Evolutionary conservation across 805 yeast species (phyloP).

Genomic region (Brettanomyces custersianus): DNA sequence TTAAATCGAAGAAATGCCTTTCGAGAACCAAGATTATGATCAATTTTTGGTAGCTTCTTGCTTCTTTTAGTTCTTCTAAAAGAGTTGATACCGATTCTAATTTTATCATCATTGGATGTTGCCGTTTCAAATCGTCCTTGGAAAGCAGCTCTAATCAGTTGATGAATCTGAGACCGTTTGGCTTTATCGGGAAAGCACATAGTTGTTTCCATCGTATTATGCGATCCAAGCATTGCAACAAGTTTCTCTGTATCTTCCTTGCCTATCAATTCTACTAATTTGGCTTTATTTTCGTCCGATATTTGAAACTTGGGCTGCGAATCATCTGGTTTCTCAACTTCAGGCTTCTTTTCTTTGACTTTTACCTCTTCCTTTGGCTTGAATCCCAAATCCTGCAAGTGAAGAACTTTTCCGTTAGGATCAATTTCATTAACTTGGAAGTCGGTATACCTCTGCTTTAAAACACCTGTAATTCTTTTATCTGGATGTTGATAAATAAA

Average conservation of each 20-base stretch:
- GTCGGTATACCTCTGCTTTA: conserved; percentile 89
- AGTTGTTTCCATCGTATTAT: conserved; percentile 40
- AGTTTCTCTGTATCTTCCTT: conserved; percentile 50
- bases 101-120: conserved; percentile 60
- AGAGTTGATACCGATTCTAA: conserved; percentile 51
- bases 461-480: conserved; percentile 68
- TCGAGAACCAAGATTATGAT: conserved; percentile 67
- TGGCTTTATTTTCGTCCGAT: conserved; percentile 34
- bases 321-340: conserved; percentile 18
- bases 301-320: conserved; percentile 27
- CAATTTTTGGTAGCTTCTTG: conserved; percentile 34
- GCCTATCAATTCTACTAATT: conserved; percentile 49
- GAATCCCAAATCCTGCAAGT: conserved; percentile 67
- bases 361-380: conserved; percentile 30
- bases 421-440: conserved; percentile 88
- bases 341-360: conserved; percentile 34
- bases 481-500: conserved; percentile 23
- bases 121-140: conserved; percentile 67
- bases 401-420: conserved; percentile 59
- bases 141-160: conserved; percentile 64
- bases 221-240: conserved; percentile 44
- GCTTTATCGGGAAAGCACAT: conserved; percentile 56
- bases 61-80: conserved; percentile 20
- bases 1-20: conserved; percentile 67
- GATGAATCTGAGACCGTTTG: conserved; percentile 72